Base-by-base conservation (phyloP, 805 yeast species). In the Metschnikowia matae region DNA sequence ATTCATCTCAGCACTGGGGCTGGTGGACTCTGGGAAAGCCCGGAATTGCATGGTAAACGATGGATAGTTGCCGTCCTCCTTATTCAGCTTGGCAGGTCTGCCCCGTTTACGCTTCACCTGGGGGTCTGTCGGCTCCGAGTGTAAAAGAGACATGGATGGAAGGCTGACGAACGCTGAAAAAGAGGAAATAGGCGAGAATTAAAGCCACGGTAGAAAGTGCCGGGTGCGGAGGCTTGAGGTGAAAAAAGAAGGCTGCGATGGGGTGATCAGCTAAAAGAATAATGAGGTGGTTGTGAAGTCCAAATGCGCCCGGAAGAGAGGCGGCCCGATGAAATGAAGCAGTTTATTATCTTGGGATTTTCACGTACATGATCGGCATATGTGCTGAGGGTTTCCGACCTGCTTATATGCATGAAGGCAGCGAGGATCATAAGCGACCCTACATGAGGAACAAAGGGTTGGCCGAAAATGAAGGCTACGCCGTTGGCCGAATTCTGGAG, bases 61-160 rank as follows among this genome's bases (percentile, higher is more conserved):
- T 44, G 71, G 65, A 26, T 50, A 58, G 0, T 49, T 49, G 32
- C 57, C 60, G 41, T 74, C 70, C 51, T 69, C 70, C 51, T 68
- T 67, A 53, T 65, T 69, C 37, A 67, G 58, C 60, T 74, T 74
- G 35, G 78, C 77, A 7, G 78, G 78, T 56, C 78, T 64, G n/a
- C 78, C 78, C 55, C 78, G 59, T 55, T 69, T 74, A 46, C 68
- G 60, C 54, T 71, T 73, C 15, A 65, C 62, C 3, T 73, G 69
- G 38, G 26, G 44, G 5, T 40, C 29, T 5, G 18, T 13, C 10
- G 40, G 34, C 18, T 39, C 44, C 13, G 39, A 14, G 11, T 21
- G 21, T n/a, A 46, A 23, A n/a, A 34, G 44, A 8, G 48, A 38
- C 48, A 46, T 46, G 3, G 14, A 21, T 6, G 41, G 41, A 21